Percentiles rank a stretch among this genome's conserved stretches.
Conservation (phyloP, 768 basidiomycete genomes). For the Pulveroboletus sp. region DNA sequence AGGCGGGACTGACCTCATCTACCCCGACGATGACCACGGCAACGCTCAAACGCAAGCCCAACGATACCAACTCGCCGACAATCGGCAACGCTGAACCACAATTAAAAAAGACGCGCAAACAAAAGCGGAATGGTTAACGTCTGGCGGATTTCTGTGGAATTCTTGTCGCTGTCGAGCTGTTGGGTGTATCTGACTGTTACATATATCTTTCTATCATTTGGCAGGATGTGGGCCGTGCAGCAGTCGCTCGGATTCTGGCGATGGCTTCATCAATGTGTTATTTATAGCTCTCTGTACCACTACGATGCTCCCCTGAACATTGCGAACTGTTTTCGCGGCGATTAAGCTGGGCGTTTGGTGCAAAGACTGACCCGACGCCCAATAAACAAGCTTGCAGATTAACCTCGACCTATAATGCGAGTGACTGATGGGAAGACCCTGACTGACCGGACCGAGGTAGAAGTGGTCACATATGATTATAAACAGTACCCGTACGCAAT, state of each 20-base stretch:
- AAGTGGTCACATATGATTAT: constrained; percentile 11
- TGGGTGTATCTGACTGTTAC: constrained; percentile 24
- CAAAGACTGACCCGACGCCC: background rate
- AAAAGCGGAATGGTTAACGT: constrained; percentile 46
- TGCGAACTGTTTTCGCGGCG: constrained; percentile 13
- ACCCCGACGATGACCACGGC: constrained; percentile 47
- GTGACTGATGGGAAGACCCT: too few species aligned
- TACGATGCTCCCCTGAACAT: constrained; percentile 22
- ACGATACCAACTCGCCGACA: constrained; percentile 47
- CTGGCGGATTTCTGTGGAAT: constrained; percentile 31
- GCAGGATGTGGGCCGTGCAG: constrained; percentile 21
- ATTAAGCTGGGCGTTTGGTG: background rate
- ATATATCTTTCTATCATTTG: constrained; percentile 29
- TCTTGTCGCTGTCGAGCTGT: constrained; percentile 26
- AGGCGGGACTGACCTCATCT: constrained; percentile 39
- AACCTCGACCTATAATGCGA: constrained; percentile 5
- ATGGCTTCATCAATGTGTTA: constrained; percentile 27
- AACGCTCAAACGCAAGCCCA: constrained; percentile 53
- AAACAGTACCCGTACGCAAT: constrained; percentile 14
- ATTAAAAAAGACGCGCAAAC: constrained; percentile 53
- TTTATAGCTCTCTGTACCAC: constrained; percentile 36
- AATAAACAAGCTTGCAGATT: constrained; percentile 15
- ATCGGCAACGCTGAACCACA: constrained; percentile 44
- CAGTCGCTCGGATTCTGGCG: constrained; percentile 25
- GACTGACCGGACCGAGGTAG: too few species aligned